Evolutionary conservation across 805 yeast genomes (phyloP), one percentile per base, ranked within the genome.

Genomic region (Barnettozyma salicaria): DNA sequence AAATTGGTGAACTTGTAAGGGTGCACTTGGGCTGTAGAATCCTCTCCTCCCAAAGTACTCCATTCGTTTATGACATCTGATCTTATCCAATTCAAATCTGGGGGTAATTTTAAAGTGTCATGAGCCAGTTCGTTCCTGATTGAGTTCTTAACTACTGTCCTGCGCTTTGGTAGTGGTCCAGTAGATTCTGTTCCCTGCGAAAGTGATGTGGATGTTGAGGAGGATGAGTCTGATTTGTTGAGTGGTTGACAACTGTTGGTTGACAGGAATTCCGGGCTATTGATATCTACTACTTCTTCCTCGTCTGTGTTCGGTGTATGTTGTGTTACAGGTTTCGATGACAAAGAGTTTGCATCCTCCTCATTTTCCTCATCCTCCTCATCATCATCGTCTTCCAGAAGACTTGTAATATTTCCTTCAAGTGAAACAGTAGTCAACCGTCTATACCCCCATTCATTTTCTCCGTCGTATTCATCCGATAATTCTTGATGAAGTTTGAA

Each of bases 1-100:
- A 74, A 84, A 37, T 81, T 82, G n/a, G 97, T 90, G 61, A 92
- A 89, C 55, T 81, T 81, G 63, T 82, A 87, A 2, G 98, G 97
- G 56, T 90, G 97, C 6, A 92, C 96, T 61, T 92, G 97, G 0
- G 97, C 97, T 1, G 97, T 90, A 11, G 94, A 78, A 43, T 81
- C 89, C 21, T 75, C 72, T 17, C 84, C 90, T 21, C 97, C 97
- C 34, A 90, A 61, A 7, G 76, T 71, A 2, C 89, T 77, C 80
- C 95, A 87, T 39, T 73, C 79, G 40, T 70, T 71, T 7, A 90
- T 78, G 19, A 80, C 55, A 4, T 72, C 68, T 24, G 72, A 68
- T 34, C 75, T 70, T 47, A 88, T 76, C 97, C 97, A 89, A 46
- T 77, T 77, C 36, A 88, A 67, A 43, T 78, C 82, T 2, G 58